Evolutionary conservation across 75 land plant genomes (phyloP), one percentile per base, ranked within the genome.

Genomic region (Cunninghamia lanceolata): DNA sequence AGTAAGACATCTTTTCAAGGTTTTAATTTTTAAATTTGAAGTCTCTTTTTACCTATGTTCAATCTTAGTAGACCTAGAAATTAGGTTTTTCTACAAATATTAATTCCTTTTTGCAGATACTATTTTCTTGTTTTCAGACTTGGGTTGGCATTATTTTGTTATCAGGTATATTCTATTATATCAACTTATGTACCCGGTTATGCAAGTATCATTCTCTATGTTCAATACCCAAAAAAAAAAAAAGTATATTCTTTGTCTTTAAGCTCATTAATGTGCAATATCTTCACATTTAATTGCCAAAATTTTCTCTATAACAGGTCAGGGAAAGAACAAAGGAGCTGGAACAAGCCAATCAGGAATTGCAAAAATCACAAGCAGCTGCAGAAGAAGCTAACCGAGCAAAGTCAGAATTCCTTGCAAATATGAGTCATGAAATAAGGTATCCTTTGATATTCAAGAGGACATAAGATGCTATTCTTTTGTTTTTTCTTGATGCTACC

Each of bases 371-470:
- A n/a, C 91, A 90, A 84, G 91, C 88, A 25, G 91, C 91, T 56
- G 91, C 91, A 42, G 91, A 90, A 83, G 91, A 90, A 75, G 91
- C 91, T 5, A 90, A 90, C 85, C 89, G 88, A 32, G 91, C 91
- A 28, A 90, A 90, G 70, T 90, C 91, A 34, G 91, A 90, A 78
- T 90, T 90, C 83, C 85, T 90, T 40, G 91, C 91, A 34, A 90
- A 90, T 50, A 90, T 90, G 91, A 90, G 91, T 53, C 91, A 90
- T 89, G 91, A 90, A 83, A 90, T 90, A 54, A 89, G 91, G 91
- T 89, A 83, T 35, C 54, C 38, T 40, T 59, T 83, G 50, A 5
- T 53, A 14, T 52, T 19, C 5, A 4, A 17, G 28, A 42, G 82
- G 46, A 79, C 9, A 45, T 4, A 85, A 63, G 82, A n/a, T 43